These are phyloP conservation scores for Tuber microsphaerosporum DNA, from an alignment of 495 filamentous ascomycete species.

Conservation along the genomic window DNA sequence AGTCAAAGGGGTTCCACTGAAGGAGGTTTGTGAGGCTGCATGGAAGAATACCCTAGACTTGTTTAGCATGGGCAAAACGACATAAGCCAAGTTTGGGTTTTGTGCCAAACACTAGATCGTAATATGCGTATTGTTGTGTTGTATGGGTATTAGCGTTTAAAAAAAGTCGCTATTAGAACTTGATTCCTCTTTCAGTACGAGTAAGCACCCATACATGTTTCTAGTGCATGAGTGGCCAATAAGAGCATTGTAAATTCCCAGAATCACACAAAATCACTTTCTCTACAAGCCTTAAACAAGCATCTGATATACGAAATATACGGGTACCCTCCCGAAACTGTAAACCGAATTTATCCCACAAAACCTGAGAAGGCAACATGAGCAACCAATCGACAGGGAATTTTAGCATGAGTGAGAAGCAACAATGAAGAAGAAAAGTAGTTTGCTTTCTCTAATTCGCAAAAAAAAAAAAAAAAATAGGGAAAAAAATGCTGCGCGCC, in stretches of 20 bases:
- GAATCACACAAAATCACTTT: slow-evolving; percentile 1
- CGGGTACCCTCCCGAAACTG: not conserved
- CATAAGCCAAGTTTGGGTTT: not conserved
- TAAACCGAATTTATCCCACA: not conserved
- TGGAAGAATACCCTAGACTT: slow-evolving; percentile 77
- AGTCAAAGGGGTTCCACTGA: slow-evolving; percentile 68
- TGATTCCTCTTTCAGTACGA: not conserved
- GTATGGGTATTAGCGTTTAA: not conserved
- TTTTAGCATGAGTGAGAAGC: not conserved
- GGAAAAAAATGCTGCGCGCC: slow-evolving; percentile 5
- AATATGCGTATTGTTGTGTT: not conserved
- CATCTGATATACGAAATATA: not conserved
- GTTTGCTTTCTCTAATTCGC: slow-evolving; percentile 17
- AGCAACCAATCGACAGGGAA: not conserved
- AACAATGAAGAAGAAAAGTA: slow-evolving; percentile 12
- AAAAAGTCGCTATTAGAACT: not conserved
- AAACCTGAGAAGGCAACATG: not conserved
- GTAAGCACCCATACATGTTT: not conserved
- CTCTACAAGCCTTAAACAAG: not conserved
- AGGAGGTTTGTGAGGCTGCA: slow-evolving; percentile 77
- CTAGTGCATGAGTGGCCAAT: not conserved
- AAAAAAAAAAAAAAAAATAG: slow-evolving; percentile 11
- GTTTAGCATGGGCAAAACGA: slow-evolving; percentile 60
- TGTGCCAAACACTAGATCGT: not conserved
- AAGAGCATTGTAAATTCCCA: not conserved